Evolutionary conservation across 1,284 basidiomycete species (phyloP).

Genomic region (Cryptococcus jaspeensis): DNA sequence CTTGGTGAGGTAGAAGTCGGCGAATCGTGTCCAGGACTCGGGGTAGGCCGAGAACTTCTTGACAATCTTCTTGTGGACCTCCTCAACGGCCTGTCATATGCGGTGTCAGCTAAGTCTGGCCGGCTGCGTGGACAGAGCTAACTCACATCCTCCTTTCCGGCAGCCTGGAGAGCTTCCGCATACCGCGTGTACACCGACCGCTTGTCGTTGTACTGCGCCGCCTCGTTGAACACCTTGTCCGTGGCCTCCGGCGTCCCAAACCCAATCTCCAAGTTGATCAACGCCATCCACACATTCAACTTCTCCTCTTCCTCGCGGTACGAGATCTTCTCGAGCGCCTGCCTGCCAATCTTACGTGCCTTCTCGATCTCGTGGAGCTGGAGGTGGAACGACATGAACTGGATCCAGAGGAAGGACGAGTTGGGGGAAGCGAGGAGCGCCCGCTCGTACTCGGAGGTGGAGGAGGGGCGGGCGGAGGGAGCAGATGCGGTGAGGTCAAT

Average conservation of each 20-base stretch:
- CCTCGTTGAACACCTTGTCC: constrained; percentile 83
- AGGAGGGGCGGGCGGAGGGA: constrained; percentile 80
- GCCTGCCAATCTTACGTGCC: constrained; percentile 80
- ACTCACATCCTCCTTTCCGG: constrained; percentile 73
- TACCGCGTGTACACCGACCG: constrained; percentile 84
- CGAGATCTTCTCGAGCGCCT: constrained; percentile 83
- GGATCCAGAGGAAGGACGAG: constrained; percentile 97
- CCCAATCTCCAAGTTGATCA: constrained; percentile 91
- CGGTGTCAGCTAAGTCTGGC: not conserved
- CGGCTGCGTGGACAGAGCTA: not conserved
- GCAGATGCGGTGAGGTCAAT: constrained; percentile 78
- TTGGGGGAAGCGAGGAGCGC: constrained; percentile 92
- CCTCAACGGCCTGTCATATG: constrained; percentile 70
- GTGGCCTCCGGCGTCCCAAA: constrained; percentile 83
- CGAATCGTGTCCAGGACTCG: constrained; percentile 88
- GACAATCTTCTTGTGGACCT: constrained; percentile 74
- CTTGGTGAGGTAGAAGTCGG: constrained; percentile 69
- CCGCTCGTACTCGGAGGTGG: constrained; percentile 91
- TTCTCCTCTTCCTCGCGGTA: constrained; percentile 97
- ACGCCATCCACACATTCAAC: constrained; percentile 95
- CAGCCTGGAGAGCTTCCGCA: constrained; percentile 78
- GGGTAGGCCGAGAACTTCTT: constrained; percentile 92
- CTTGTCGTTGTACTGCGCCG: constrained; percentile 84
- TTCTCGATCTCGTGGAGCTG: constrained; percentile 94
- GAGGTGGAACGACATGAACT: constrained; percentile 98